Evolutionary conservation across 2,329 filamentous ascomycete genomes (phyloP).

Genomic region (Ascocoryne sarcoides): DNA sequence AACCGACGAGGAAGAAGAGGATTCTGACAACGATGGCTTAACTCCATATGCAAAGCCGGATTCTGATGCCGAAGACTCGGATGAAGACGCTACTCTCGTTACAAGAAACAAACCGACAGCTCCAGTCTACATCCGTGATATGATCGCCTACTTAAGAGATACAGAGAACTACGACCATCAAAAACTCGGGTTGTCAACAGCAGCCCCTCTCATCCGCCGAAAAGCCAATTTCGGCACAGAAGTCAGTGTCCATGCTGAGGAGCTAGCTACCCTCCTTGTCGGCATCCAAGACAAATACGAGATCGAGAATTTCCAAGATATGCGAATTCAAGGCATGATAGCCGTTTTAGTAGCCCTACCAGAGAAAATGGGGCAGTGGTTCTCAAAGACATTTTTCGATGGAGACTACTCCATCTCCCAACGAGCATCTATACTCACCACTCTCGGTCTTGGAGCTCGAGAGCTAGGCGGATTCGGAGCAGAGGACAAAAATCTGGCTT

Average conservation of each 20-base stretch:
- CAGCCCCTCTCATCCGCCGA: conserved; percentile 71
- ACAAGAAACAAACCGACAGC: conserved; percentile 73
- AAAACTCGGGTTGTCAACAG: conserved; percentile 67
- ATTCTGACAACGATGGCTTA: conserved; percentile 36
- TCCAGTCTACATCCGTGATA: conserved; percentile 84
- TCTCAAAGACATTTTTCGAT: conserved; percentile 76
- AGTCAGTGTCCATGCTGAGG: conserved; percentile 73
- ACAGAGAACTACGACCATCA: conserved; percentile 79
- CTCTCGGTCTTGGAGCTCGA: conserved; percentile 71
- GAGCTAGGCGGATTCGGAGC: conserved; percentile 71
- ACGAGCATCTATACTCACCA: conserved; percentile 70
- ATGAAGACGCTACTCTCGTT: conserved; percentile 84
- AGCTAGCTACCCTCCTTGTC: conserved; percentile 67
- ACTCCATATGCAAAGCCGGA: conserved; percentile 76
- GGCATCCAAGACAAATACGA: conserved; percentile 82
- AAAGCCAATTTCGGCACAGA: conserved; percentile 86
- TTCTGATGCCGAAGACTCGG: conserved; percentile 82
- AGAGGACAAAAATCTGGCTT: conserved; percentile 28
- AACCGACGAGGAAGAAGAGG: conserved; percentile 43
- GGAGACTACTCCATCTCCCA: conserved; percentile 87
- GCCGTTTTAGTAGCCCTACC: conserved; percentile 72
- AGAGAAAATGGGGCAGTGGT: conserved; percentile 71
- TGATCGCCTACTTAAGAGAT: conserved; percentile 71
- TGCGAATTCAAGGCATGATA: conserved; percentile 72
- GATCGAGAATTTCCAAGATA: conserved; percentile 65